Base-by-base conservation (phyloP, 106 monocot genomes). In the Allium fistulosum region DNA sequence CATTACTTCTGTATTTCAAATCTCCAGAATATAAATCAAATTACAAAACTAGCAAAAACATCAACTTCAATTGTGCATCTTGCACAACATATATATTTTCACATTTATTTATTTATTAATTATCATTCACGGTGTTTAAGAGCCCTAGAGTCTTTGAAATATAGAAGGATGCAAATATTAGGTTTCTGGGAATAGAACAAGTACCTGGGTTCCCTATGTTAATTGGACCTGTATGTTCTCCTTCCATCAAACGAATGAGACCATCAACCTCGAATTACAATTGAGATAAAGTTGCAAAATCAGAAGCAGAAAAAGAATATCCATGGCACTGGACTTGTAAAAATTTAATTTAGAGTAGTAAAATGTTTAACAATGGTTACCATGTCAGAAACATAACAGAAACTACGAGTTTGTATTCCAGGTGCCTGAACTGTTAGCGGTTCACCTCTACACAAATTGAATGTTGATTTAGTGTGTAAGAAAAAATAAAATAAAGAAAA, bases 351-450 rank as follows among this genome's bases (percentile, higher is more conserved):
- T 47, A 63, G n/a, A 1, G 27, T 26, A 67, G 15, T 4, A 27
- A 52, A 7, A n/a, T 37, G 37, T 37, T 37, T 37, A 67, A 26
- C 52, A 3, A 26, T 14, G 15, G 18, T 26, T 80, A 87, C 87
- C 80, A 83, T 75, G 62, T 87, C 83, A 74, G 87, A 83, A 66
- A 87, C 87, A 78, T 80, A 87, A 66, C 83, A 83, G 64, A 87
- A 87, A 66, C 87, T 87, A 45, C 87, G 66, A 14, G 87, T 87
- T 73, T 87, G 87, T 65, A 80, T 80, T 53, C 87, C 87, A 15
- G 83, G 83, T 56, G 63, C 64, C 76, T 87, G 83, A 26, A 87
- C 87, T 13, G 87, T 87, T 46, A 83, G 57, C 0, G 78, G 52
- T 66, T 83, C 83, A 56, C 74, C 78, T 55, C 87, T 87, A 48